Percentiles rank a stretch among this genome's conserved stretches.
Conservation (phyloP, 306 rosid species). For the Canavalia gladiata region DNA sequence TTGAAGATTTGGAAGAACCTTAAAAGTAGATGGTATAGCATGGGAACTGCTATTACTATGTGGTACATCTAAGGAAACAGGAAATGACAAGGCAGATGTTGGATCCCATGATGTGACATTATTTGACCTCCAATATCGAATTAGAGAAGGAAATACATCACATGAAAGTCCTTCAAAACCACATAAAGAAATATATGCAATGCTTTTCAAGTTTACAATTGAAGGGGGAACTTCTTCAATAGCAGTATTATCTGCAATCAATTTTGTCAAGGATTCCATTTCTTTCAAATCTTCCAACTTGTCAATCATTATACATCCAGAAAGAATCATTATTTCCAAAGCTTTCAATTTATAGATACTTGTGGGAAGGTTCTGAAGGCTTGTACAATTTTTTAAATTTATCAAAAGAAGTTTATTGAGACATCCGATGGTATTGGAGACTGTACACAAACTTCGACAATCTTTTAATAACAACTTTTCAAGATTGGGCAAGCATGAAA, state of each 20-base stretch:
- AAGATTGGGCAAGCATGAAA: slow-evolving; percentile 48
- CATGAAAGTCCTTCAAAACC: background rate
- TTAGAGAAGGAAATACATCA: background rate
- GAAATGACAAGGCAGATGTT: background rate
- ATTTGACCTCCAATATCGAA: background rate
- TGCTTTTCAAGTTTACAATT: slow-evolving; percentile 4
- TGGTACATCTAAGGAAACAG: background rate
- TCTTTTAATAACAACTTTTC: slow-evolving; percentile 30
- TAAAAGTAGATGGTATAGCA: too few relatives aligned
- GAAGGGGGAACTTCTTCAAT: slow-evolving; percentile 40
- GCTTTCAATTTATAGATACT: slow-evolving; percentile 28
- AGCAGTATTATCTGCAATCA: slow-evolving; percentile 43
- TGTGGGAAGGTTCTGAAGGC: background rate
- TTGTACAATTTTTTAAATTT: background rate
- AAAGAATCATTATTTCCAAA: slow-evolving; percentile 15
- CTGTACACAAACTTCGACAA: background rate
- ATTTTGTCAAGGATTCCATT: slow-evolving; percentile 25
- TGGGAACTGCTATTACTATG: background rate
- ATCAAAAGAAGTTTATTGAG: background rate
- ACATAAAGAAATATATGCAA: background rate
- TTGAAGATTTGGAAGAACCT: slow-evolving; percentile 6
- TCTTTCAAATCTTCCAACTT: slow-evolving; percentile 22
- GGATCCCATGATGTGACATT: too few relatives aligned
- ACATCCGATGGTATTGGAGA: background rate
- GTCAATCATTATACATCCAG: slow-evolving; percentile 41